phyloP scores from a whole-genome alignment of 2,329 filamentous ascomycete genomes.

The Beauveria asiatica region DNA sequence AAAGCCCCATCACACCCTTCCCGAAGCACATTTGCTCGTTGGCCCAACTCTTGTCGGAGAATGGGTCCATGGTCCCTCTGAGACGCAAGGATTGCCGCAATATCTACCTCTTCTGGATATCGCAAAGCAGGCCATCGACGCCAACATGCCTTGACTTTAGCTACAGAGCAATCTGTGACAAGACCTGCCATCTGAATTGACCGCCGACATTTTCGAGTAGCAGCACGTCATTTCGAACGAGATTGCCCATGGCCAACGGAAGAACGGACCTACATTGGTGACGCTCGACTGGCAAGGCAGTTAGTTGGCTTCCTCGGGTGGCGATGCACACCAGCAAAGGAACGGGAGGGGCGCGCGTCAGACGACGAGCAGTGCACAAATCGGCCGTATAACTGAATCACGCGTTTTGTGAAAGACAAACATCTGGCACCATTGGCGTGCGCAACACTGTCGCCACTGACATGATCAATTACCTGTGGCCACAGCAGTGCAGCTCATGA shows the following conservation, averaged over 20 bases:
- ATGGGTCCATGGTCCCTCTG: not conserved
- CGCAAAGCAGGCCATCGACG: not conserved
- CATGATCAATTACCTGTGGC: not conserved
- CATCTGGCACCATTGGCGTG: not conserved
- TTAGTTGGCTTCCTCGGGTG: not conserved
- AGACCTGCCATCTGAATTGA: not conserved
- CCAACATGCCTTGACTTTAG: not conserved
- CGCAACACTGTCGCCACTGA: not conserved
- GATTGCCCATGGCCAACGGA: not conserved
- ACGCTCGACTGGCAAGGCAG: not conserved
- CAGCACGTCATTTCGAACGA: not conserved
- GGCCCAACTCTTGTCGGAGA: not conserved
- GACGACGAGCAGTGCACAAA: not conserved
- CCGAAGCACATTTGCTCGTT: not conserved
- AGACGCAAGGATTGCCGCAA: not conserved
- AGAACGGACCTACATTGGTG: not conserved
- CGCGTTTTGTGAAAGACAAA: conserved; percentile 3
- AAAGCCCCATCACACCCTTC: not conserved
- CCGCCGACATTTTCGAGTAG: not conserved
- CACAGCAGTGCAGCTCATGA: not conserved
- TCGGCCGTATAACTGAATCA: conserved; percentile 9
- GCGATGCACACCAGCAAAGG: not conserved
- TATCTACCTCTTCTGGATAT: not conserved
- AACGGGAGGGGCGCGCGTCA: not conserved
- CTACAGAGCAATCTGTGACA: too few relatives aligned